Percentiles rank a stretch among this genome's conserved stretches.
phyloP scores from a whole-genome alignment of 352 stramenopile species.

The Halophytophthora batemanensis region DNA sequence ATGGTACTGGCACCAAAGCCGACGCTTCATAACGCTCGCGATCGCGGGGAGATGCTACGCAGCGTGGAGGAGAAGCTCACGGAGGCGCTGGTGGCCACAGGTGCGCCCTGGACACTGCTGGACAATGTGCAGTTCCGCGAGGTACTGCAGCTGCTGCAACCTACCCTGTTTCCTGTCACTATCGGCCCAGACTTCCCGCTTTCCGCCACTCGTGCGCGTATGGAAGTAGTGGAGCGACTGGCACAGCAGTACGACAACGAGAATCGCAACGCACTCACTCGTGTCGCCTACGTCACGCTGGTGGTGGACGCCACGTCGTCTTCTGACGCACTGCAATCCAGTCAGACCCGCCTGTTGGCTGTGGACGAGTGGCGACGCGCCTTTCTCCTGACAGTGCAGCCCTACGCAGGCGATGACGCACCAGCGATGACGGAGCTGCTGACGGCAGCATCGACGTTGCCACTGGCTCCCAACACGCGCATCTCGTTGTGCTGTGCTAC shows the following conservation, averaged over 20 bases:
- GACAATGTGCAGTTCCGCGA: constrained; percentile 28
- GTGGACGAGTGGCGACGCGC: constrained; percentile 23
- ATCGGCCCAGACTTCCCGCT: constrained; percentile 27
- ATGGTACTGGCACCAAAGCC: not conserved
- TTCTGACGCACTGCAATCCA: not conserved
- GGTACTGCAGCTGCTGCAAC: constrained; percentile 18
- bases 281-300: constrained; percentile 13
- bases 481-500: constrained; percentile 22
- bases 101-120: constrained; percentile 22
- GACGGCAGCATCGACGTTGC: constrained; percentile 7
- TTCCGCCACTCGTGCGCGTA: constrained; percentile 19
- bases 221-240: constrained; percentile 24
- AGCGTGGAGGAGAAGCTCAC: constrained; percentile 32
- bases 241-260: constrained; percentile 22
- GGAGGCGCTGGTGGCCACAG: constrained; percentile 21
- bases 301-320: not conserved
- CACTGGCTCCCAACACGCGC: not conserved
- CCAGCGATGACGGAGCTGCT: constrained; percentile 11
- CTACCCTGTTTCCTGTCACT: not conserved
- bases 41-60: too few species aligned
- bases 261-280: constrained; percentile 16
- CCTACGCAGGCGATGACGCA: not conserved
- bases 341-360: constrained; percentile 11
- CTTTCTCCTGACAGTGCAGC: constrained; percentile 22
- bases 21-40: not conserved